phyloP scores from a whole-genome alignment of 805 yeast genomes.

The Candida ficus region DNA sequence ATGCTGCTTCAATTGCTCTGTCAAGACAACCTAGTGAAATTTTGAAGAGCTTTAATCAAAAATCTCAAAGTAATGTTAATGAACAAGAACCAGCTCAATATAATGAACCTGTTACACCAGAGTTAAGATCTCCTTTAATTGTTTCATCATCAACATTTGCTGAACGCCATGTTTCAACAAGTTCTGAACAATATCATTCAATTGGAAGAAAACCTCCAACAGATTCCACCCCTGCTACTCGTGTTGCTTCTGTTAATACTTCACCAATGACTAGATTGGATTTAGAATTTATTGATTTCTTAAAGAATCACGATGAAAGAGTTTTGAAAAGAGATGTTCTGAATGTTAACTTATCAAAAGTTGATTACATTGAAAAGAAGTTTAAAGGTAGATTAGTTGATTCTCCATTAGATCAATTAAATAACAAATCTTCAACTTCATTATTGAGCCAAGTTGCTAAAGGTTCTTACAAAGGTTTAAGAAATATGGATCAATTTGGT shows the following conservation, averaged over 20 bases:
- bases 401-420: constrained; percentile 45
- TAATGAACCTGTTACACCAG: background rate
- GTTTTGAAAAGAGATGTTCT: constrained; percentile 54
- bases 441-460: constrained; percentile 40
- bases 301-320: constrained; percentile 55
- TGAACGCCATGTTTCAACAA: background rate
- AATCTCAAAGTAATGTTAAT: constrained; percentile 6
- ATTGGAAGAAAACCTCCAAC: background rate
- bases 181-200: background rate
- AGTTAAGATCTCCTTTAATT: background rate
- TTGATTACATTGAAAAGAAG: constrained; percentile 51
- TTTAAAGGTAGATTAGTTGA: constrained; percentile 53
- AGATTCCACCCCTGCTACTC: background rate
- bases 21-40: constrained; percentile 26
- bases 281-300: constrained; percentile 50
- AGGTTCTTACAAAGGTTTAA: constrained; percentile 37
- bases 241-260: background rate
- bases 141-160: background rate
- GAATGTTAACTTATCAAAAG: constrained; percentile 37
- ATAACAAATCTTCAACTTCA: constrained; percentile 33
- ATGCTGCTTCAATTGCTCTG: constrained; percentile 24
- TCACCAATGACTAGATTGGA: constrained; percentile 49
- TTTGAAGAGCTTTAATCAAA: constrained; percentile 18
- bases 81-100: background rate
- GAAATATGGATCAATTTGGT: constrained; percentile 27